A percentile compares a stretch with the other conserved stretches of the same genome.
phyloP scores from a whole-genome alignment of 371 early-diverging fungal genomes.

The Mortierella sp. region DNA sequence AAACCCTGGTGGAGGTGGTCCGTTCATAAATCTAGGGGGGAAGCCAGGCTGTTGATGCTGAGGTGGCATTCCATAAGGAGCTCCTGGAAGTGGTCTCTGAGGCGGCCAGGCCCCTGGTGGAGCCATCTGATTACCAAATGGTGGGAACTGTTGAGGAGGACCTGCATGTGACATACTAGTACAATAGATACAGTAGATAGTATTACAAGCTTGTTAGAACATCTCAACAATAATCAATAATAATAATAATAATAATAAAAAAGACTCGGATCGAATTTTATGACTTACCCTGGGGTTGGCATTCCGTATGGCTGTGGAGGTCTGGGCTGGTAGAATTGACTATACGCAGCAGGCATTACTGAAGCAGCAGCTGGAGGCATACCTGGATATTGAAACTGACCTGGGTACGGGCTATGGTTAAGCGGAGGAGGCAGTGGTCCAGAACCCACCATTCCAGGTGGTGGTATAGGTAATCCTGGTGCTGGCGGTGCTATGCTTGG shows the following conservation, averaged over 20 bases:
- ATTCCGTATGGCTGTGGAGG: conserved; percentile 46
- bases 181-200: background rate
- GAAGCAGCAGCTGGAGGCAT: conserved; percentile 58
- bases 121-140: conserved; percentile 43
- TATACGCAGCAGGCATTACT: conserved; percentile 58
- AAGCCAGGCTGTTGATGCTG: conserved; percentile 39
- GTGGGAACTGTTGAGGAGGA: conserved; percentile 44
- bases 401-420: conserved; percentile 40
- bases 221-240: no score
- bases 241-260: background rate
- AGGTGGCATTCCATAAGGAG: conserved; percentile 32
- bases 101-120: conserved; percentile 50
- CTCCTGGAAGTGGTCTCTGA: conserved; percentile 42
- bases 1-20: conserved; percentile 46
- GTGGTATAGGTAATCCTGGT: conserved; percentile 20
- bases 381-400: conserved; percentile 58
- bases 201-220: background rate
- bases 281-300: conserved; percentile 49
- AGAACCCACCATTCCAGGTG: conserved; percentile 25
- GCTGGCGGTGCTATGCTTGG: conserved; percentile 14
- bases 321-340: conserved; percentile 55
- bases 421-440: conserved; percentile 31
- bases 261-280: background rate
- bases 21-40: conserved; percentile 35
- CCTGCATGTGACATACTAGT: conserved; percentile 48